Evolutionary conservation across 108 stramenopile genomes (phyloP).

Genomic region (Skeletonema marinoi): DNA sequence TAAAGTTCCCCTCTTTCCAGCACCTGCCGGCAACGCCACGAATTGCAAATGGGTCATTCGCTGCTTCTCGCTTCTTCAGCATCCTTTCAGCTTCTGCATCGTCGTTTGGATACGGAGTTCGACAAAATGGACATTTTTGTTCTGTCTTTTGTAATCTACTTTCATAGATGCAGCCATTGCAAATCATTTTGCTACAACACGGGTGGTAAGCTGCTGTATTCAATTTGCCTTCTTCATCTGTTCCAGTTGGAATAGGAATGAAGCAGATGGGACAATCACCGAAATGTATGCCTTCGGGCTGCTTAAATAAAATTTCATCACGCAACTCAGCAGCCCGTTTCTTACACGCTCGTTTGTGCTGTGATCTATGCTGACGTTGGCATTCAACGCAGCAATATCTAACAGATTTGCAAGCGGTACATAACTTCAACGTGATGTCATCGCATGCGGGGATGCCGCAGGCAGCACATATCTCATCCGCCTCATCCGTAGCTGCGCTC

Average conservation of each 20-base stretch:
- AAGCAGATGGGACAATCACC: not conserved
- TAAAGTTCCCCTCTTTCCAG: not conserved
- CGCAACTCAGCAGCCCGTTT: no score
- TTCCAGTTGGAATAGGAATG: not conserved
- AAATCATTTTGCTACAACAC: not conserved
- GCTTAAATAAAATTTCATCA: not conserved
- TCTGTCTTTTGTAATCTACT: not conserved
- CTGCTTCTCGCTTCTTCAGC: not conserved
- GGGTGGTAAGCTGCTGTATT: not conserved
- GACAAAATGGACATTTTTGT: not conserved
- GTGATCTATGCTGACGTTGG: not conserved
- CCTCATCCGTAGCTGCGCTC: no score
- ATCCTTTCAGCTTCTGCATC: not conserved
- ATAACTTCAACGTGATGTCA: not conserved
- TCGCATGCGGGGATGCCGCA: not conserved
- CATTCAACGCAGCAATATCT: not conserved
- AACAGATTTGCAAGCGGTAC: not conserved
- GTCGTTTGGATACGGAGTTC: not conserved
- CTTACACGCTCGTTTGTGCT: no score
- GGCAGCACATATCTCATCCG: not conserved
- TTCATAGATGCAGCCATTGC: not conserved
- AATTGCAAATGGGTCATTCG: not conserved
- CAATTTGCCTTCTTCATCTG: not conserved
- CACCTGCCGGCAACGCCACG: not conserved
- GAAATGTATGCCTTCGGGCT: not conserved